These are phyloP conservation scores for Melastoma malabathricum DNA, from an alignment of 345 rosid species.

Conservation along the genomic window DNA sequence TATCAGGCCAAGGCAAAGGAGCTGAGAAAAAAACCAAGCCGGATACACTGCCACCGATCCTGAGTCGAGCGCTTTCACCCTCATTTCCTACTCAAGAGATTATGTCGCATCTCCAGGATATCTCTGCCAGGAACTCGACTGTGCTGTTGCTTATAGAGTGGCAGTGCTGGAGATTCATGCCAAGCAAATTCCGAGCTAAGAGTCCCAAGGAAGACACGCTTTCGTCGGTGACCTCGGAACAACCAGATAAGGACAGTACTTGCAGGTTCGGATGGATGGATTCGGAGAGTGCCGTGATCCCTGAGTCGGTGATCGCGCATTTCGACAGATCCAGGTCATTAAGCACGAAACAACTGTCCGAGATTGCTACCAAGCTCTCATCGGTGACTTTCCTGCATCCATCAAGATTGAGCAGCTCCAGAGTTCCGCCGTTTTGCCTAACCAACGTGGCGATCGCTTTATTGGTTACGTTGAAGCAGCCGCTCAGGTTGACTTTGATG, in stretches of 20 bases:
- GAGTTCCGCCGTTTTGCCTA: slow-evolving; percentile 44
- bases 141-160: slow-evolving; percentile 36
- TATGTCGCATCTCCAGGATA: slow-evolving; percentile 60
- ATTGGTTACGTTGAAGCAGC: slow-evolving; percentile 48
- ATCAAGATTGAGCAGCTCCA: slow-evolving; percentile 43
- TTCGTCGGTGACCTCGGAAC: slow-evolving; percentile 40
- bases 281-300: slow-evolving; percentile 32
- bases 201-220: slow-evolving; percentile 27
- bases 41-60: slow-evolving; percentile 19
- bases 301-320: slow-evolving; percentile 38
- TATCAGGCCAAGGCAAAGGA: slow-evolving; percentile 2
- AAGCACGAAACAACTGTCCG: slow-evolving; percentile 38
- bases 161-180: slow-evolving; percentile 60
- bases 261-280: slow-evolving; percentile 38
- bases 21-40: slow-evolving; percentile 14
- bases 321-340: slow-evolving; percentile 51
- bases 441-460: slow-evolving; percentile 29
- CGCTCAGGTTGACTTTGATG: slow-evolving; percentile 43
- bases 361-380: slow-evolving; percentile 43
- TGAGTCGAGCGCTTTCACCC: slow-evolving; percentile 4
- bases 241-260: slow-evolving; percentile 44
- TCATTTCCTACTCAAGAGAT: slow-evolving; percentile 21
- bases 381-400: slow-evolving; percentile 63
- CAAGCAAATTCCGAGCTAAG: slow-evolving; percentile 39
- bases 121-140: slow-evolving; percentile 32